Evolutionary conservation across 805 yeast genomes (phyloP).

Genomic region (Lipomyces yamadae): DNA sequence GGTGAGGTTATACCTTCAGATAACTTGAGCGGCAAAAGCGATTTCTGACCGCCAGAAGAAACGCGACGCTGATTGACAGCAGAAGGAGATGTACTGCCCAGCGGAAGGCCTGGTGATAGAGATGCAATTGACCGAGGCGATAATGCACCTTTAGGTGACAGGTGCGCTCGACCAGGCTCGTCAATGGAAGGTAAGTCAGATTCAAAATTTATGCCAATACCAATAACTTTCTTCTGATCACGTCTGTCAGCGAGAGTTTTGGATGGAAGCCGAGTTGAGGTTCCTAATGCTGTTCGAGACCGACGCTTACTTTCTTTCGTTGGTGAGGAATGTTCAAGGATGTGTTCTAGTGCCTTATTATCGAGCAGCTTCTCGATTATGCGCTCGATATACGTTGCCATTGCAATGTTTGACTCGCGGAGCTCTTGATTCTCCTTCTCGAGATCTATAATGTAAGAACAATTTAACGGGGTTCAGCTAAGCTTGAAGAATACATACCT

Average conservation of each 20-base stretch:
- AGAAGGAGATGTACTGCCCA: constrained; percentile 5
- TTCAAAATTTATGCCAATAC: constrained; percentile 24
- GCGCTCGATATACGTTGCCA: constrained; percentile 33
- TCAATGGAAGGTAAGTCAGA: not conserved
- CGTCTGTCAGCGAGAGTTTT: not conserved
- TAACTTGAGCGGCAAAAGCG: constrained; percentile 20
- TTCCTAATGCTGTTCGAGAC: not conserved
- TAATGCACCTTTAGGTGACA: not conserved
- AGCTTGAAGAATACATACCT: not conserved
- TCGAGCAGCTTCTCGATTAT: constrained; percentile 31
- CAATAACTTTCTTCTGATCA: constrained; percentile 11
- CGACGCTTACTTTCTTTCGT: not conserved
- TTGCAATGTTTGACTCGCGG: constrained; percentile 24
- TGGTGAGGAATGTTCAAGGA: constrained; percentile 26
- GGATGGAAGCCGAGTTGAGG: constrained; percentile 4
- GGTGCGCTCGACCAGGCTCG: not conserved
- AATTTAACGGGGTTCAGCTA: not conserved
- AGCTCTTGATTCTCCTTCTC: constrained; percentile 22
- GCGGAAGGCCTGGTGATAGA: not conserved
- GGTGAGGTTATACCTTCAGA: constrained; percentile 19
- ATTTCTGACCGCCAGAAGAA: constrained; percentile 27
- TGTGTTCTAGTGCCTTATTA: constrained; percentile 23
- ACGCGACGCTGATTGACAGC: constrained; percentile 15
- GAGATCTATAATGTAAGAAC: constrained; percentile 4
- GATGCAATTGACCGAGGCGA: constrained; percentile 7